These are phyloP conservation scores for Ceratobasidium sp. DNA, from an alignment of 1,284 basidiomycete genomes.

Conservation along the genomic window DNA sequence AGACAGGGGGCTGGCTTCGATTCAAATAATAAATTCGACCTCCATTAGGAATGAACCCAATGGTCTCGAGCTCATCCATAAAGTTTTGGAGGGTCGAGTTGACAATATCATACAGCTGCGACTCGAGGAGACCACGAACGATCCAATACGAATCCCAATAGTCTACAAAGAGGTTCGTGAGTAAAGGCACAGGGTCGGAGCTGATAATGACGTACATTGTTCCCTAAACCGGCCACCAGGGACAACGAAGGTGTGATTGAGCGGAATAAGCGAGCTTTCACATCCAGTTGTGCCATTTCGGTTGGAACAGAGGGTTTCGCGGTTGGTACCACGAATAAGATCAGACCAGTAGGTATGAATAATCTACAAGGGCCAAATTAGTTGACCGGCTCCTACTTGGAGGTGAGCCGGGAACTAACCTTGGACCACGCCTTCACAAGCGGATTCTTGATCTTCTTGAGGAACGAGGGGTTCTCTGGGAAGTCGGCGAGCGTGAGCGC, in stretches of 20 bases:
- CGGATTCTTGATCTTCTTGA: conserved; percentile 74
- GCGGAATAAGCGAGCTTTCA: conserved; percentile 83
- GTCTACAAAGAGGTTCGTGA: conserved; percentile 51
- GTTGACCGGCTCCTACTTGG: not conserved
- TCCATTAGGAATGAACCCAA: conserved; percentile 93
- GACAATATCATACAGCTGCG: conserved; percentile 73
- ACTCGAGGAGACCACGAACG: conserved; percentile 74
- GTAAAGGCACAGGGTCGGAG: conserved; percentile 39
- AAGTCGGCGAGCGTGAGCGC: conserved; percentile 69
- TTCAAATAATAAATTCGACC: conserved; percentile 86
- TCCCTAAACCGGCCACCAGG: conserved; percentile 80
- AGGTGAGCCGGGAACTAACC: not conserved
- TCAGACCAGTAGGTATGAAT: conserved; percentile 86
- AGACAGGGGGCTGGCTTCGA: conserved; percentile 88
- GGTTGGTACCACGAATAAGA: conserved; percentile 78
- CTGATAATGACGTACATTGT: conserved; percentile 67
- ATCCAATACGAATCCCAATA: conserved; percentile 93
- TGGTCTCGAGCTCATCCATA: conserved; percentile 83
- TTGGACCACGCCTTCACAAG: conserved; percentile 75
- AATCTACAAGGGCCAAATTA: conserved; percentile 48
- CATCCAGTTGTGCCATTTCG: conserved; percentile 59
- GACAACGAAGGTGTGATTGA: conserved; percentile 89
- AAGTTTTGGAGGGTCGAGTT: conserved; percentile 87
- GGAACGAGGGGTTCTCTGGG: conserved; percentile 66
- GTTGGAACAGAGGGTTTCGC: conserved; percentile 64